Base-by-base conservation (phyloP, 768 basidiomycete genomes). In the Kwoniella newhampshirensis region DNA sequence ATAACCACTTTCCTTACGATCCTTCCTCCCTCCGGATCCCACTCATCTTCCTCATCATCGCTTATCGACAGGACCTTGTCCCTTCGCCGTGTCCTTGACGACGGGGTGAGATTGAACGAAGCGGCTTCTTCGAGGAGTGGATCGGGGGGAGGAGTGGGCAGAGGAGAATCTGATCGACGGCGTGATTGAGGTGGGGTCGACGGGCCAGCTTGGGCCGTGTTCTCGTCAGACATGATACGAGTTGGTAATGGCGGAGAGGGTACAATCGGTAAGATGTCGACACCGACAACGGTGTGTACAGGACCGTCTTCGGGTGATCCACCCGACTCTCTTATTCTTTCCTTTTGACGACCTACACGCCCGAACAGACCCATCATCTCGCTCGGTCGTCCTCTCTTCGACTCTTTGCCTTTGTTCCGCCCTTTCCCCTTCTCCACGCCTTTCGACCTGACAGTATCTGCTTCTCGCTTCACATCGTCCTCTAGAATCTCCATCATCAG, bases 31-130 rank as follows among this genome's bases (percentile, higher is more conserved):
- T 62, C 67, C 3, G 59, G 49, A 39, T 62, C 63, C 54, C 57
- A 65, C 49, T 66, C 67, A 36, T 68, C 66, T 21, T 49, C 37
- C 40, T 71, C 70, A 45, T 66, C 67, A 25, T 66, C 60, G 23
- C 54, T 59, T 13, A 67, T 25, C 13, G 54, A 40, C 15, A 71
- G 21, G 4, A 61, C 36, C 46, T 59, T 59, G 13, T 50, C 54
- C 9, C 54, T 27, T 17, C 20, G 20, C 41, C 27, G 12, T 28
- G 23, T 36, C 9, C 51, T 45, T 20, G 26, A 23, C 25, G 43
- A 52, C 11, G 48, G 41, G 15, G 48, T 46, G 35, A 17, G 18
- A 9, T 13, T 23, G 21, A 25, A 25, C 32, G 13, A 6, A 25
- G 36, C 26, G 4, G 41, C 50, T 36, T 51, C 57, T 42, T 55